phyloP scores from a whole-genome alignment of 75 land plant genomes.

The Cryptomeria japonica region DNA sequence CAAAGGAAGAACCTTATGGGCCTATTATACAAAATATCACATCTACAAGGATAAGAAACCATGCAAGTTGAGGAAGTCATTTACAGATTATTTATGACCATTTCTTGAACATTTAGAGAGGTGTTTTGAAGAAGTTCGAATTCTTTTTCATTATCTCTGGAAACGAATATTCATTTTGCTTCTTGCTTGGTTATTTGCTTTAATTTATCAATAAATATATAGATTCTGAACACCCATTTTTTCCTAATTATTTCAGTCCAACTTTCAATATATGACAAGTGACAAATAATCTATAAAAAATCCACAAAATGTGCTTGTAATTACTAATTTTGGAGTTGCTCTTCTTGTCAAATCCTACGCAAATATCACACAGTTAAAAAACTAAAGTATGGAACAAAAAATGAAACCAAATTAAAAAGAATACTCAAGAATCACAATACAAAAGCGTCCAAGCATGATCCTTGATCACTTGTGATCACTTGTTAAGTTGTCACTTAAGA shows the following conservation, averaged over 20 bases:
- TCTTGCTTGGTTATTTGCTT: conserved; percentile 3
- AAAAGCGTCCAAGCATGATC: background rate
- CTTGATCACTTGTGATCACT: background rate
- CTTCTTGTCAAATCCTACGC: background rate
- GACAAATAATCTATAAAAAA: background rate
- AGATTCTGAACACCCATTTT: background rate
- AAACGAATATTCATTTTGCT: background rate
- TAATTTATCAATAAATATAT: background rate
- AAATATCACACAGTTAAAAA: background rate
- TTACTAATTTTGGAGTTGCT: background rate
- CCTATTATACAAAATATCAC: background rate
- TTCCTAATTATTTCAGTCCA: background rate
- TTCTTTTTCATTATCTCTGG: background rate
- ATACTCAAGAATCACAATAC: background rate
- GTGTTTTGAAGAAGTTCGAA: background rate
- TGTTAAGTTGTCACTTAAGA: background rate
- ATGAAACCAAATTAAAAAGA: background rate
- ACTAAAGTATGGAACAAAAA: background rate
- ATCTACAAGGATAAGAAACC: background rate
- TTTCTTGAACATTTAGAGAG: background rate
- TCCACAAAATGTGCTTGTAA: background rate
- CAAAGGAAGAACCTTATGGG: too few species aligned
- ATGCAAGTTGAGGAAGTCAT: background rate
- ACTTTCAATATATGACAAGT: background rate
- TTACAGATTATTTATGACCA: background rate